Evolutionary conservation across 768 basidiomycete species (phyloP).

Genomic region (Russula sp.): DNA sequence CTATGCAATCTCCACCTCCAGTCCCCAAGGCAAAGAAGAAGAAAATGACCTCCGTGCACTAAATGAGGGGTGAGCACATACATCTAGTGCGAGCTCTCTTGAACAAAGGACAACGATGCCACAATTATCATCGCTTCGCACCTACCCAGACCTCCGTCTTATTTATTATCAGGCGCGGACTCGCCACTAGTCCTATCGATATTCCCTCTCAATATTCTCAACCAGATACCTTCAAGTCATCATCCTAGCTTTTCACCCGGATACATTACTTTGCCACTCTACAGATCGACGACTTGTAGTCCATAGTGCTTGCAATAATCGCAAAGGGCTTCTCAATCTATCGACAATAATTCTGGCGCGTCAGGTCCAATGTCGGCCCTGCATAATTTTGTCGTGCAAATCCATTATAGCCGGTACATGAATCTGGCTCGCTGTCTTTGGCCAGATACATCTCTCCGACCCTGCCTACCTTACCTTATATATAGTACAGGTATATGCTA

Average conservation of each 20-base stretch:
- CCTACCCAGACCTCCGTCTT: neutral
- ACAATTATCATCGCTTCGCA: neutral
- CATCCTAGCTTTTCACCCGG: neutral
- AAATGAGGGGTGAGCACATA: neutral
- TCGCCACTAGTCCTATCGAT: neutral
- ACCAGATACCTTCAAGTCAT: neutral
- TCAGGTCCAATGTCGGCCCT: neutral
- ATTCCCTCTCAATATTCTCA: neutral
- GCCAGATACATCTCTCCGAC: neutral
- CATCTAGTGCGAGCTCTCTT: neutral
- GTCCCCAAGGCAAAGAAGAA: constrained; percentile 6
- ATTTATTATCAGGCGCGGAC: neutral
- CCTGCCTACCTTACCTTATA: neutral
- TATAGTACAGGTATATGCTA: neutral
- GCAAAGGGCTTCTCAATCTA: neutral
- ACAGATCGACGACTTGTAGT: neutral
- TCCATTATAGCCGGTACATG: neutral
- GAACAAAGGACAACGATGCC: neutral
- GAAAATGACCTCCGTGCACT: neutral
- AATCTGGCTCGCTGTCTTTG: neutral
- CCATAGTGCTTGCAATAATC: neutral
- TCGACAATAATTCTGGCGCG: neutral
- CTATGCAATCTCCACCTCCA: neutral
- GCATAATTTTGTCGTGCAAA: neutral
- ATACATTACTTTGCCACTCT: neutral